Percentiles rank a stretch among this genome's conserved stretches.
phyloP scores from a whole-genome alignment of 208 protist species.

The Trypanosoma scelopori region DNA sequence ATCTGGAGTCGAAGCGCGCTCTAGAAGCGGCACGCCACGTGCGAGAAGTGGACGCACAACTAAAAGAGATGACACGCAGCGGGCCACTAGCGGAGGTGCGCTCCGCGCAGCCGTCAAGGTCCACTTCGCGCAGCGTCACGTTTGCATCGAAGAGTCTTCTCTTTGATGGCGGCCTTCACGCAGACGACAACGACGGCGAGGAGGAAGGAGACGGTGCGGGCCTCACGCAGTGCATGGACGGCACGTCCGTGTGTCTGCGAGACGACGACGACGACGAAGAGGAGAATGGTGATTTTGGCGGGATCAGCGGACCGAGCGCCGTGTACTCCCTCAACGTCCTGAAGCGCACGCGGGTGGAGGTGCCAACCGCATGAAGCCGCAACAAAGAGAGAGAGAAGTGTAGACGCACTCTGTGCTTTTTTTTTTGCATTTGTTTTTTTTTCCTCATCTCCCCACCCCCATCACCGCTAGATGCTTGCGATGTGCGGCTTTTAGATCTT shows the following conservation, averaged over 20 bases:
- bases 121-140: conserved; percentile 45
- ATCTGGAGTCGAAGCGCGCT: conserved; percentile 57
- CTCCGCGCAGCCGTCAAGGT: conserved; percentile 21
- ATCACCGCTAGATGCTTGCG: not conserved
- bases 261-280: conserved; percentile 24
- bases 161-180: conserved; percentile 30
- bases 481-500: conserved; percentile 1
- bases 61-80: conserved; percentile 39
- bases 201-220: conserved; percentile 4
- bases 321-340: conserved; percentile 53
- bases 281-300: conserved; percentile 13
- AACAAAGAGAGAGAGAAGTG: conserved; percentile 16
- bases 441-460: not conserved
- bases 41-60: conserved; percentile 42
- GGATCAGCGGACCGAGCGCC: conserved; percentile 51
- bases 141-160: conserved; percentile 65
- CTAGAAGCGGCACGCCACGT: conserved; percentile 37
- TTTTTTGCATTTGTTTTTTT: too few species aligned
- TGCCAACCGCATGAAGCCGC: conserved; percentile 38
- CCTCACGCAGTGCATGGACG: conserved; percentile 11
- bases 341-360: conserved; percentile 23
- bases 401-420: conserved; percentile 7
- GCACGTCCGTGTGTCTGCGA: conserved; percentile 20
- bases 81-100: conserved; percentile 24
- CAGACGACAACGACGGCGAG: conserved; percentile 9